phyloP scores from a whole-genome alignment of 306 rosid genomes.

The Trifolium pratense region DNA sequence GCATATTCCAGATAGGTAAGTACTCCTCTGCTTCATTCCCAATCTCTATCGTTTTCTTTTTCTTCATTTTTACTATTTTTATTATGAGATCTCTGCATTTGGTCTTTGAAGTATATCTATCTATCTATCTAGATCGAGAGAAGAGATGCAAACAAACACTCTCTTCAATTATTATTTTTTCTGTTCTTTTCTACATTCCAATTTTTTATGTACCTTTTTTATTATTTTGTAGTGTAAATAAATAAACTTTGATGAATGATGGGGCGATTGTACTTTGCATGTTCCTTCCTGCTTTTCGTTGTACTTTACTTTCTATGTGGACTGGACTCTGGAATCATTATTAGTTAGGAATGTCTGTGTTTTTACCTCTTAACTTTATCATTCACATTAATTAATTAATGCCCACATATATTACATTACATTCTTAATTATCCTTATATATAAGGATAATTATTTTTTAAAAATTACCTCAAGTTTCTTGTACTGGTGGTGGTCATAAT shows the following conservation, averaged over 20 bases:
- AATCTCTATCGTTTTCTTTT: constrained; percentile 10
- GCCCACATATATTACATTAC: background rate
- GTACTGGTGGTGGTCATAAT: too few species aligned
- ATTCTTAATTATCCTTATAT: constrained; percentile 6
- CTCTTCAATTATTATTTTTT: background rate
- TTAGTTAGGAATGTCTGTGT: background rate
- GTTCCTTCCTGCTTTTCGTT: constrained; percentile 23
- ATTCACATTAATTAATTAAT: background rate
- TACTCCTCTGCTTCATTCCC: constrained; percentile 28
- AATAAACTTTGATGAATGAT: background rate
- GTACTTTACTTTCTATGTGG: constrained; percentile 18
- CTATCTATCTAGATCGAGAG: constrained; percentile 50
- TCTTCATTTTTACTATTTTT: background rate
- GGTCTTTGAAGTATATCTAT: constrained; percentile 5
- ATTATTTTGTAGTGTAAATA: constrained; percentile 25
- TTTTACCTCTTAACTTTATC: constrained; percentile 12
- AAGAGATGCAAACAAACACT: background rate
- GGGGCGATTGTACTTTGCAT: constrained; percentile 46
- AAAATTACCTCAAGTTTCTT: too few species aligned
- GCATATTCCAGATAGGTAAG: too few species aligned
- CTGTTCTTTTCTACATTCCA: constrained; percentile 24
- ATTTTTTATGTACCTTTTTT: constrained; percentile 18
- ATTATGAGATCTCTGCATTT: constrained; percentile 50
- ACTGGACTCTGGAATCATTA: background rate
- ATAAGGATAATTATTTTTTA: too few species aligned